These are phyloP conservation scores for Polysphondylium violaceum DNA, from an alignment of 78 protist species.

Conservation along the genomic window DNA sequence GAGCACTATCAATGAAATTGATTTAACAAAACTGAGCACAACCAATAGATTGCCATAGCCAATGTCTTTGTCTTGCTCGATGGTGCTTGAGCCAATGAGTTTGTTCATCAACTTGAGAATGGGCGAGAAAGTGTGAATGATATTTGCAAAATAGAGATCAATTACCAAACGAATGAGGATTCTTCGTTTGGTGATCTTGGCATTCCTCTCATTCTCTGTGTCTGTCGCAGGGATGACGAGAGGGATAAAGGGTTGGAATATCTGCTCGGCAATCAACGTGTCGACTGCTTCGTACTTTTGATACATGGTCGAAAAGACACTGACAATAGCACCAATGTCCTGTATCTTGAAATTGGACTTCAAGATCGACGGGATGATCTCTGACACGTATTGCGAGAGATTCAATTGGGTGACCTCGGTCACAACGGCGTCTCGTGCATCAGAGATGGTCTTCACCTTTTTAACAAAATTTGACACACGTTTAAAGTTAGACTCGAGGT, in stretches of 20 bases:
- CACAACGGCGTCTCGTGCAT: constrained; percentile 26
- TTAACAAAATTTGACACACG: constrained; percentile 45
- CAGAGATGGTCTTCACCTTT: constrained; percentile 24
- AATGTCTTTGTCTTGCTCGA: constrained; percentile 49
- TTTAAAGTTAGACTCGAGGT: constrained; percentile 42
- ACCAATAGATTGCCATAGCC: constrained; percentile 24
- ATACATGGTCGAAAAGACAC: constrained; percentile 33
- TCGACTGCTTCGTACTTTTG: constrained; percentile 61
- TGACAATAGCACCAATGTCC: constrained; percentile 23
- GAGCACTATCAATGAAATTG: too few species aligned
- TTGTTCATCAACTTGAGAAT: constrained; percentile 26
- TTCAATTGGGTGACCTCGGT: constrained; percentile 32
- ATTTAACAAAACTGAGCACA: constrained; percentile 16
- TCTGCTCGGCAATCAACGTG: background rate
- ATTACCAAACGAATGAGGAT: constrained; percentile 25
- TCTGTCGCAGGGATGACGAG: background rate
- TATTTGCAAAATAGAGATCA: constrained; percentile 43
- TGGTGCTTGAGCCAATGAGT: background rate
- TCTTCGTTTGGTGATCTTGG: constrained; percentile 54
- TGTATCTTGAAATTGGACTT: constrained; percentile 38
- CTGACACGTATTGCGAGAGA: constrained; percentile 37
- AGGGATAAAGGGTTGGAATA: constrained; percentile 34
- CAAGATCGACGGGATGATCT: constrained; percentile 56
- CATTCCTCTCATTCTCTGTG: constrained; percentile 23
- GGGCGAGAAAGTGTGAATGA: constrained; percentile 38